Evolutionary conservation across 192 early-diverging fungal genomes (phyloP), one percentile per base, ranked within the genome.

Genomic region (Entophlyctis helioformis): DNA sequence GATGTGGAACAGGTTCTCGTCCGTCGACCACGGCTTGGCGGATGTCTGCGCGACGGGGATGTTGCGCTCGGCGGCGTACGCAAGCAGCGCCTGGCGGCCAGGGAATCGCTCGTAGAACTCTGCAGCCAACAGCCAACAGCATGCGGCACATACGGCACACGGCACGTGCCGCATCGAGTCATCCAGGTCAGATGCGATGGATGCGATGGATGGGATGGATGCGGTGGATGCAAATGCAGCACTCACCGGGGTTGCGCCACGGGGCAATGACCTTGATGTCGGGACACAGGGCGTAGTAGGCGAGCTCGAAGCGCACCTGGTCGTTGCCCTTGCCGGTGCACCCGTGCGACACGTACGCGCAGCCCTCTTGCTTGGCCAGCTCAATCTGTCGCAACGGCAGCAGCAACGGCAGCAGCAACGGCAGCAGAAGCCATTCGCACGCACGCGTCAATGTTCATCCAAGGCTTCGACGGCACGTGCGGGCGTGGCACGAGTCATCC

Each of bases 261-360:
- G 96, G 93, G 15, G 91, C 87, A 67, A 99, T 93, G 54, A 95
- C 90, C 70, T 96, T 76, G 57, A 96, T 92, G 56, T 76, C 67
- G 31, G 90, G 91, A 48, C 87, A 78, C 33, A 99, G 73, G 15
- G 96, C 90, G 57, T 95, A 94, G 80, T 96, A 99, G 21, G 85
- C 91, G 36, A 96, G 80, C 70, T 99, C 96, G 62, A 99, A 99
- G 33, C 93, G 86, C 46, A 99, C 93, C 72, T 99, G 96, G 67
- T 99, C 96, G 76, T 99, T 98, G 43, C 96, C 93, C 71, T 98
- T 98, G 47, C 96, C 94, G 25, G 96, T 96, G 80, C 93, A 96
- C 15, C 96, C 92, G 69, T 98, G 96, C n/a, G 91, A 87, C 3
- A 98, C 91, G 58, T 71, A 90, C 27, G 90, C 79, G 72, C 96